Evolutionary conservation across 208 protist genomes (phyloP).

Genomic region (Novymonas esmeraldas): DNA sequence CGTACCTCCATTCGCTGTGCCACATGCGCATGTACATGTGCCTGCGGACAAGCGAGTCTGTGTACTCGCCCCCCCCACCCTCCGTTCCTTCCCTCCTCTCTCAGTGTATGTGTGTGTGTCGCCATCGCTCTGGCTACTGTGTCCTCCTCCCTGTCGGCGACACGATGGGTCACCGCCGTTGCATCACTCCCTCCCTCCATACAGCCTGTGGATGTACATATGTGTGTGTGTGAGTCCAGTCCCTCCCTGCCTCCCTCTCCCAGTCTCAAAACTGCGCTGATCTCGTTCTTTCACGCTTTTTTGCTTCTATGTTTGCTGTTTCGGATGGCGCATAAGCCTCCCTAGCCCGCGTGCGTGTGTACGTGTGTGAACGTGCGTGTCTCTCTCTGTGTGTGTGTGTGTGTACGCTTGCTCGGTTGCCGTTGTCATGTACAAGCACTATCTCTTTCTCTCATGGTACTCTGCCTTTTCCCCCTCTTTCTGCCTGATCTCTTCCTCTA

Average conservation of each 20-base stretch:
- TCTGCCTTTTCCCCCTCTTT: too few relatives aligned
- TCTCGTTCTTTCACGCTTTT: not conserved
- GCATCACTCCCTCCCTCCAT: too few relatives aligned
- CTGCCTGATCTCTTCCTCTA: too few relatives aligned
- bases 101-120: not conserved
- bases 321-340: constrained; percentile 4
- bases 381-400: not conserved
- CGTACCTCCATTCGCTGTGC: too few relatives aligned
- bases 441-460: too few relatives aligned
- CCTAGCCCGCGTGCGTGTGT: constrained; percentile 1
- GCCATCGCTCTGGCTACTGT: not conserved
- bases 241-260: too few relatives aligned
- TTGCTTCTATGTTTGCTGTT: constrained; percentile 20
- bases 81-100: not conserved
- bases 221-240: constrained; percentile 7
- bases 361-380: constrained; percentile 2
- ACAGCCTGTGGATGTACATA: not conserved
- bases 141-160: not conserved
- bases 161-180: too few relatives aligned
- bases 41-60: too few relatives aligned
- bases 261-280: not conserved
- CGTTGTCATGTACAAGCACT: too few relatives aligned
- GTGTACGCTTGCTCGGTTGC: too few relatives aligned
- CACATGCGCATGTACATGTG: too few relatives aligned
- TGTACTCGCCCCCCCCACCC: too few relatives aligned